Conservation (phyloP, 306 rosid species). For the Vicia faba region DNA sequence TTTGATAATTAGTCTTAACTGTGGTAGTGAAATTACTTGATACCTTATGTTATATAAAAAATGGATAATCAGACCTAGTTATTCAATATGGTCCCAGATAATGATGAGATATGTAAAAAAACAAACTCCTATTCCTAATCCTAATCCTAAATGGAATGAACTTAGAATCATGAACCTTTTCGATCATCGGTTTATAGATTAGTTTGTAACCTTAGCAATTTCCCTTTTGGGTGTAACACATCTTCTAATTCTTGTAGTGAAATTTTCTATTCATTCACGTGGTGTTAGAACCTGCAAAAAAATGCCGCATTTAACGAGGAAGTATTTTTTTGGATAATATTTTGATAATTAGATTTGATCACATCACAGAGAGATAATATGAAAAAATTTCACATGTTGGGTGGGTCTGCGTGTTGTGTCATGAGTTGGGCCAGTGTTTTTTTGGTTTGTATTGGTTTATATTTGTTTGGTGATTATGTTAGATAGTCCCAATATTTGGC, state of each 20-base stretch:
- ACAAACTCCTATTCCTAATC: background rate
- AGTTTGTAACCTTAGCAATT: background rate
- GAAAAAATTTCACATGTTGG: conserved; percentile 46
- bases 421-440: conserved; percentile 33
- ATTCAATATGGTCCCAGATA: background rate
- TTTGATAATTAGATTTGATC: no score
- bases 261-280: background rate
- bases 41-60: background rate
- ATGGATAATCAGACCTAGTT: background rate
- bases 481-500: no score
- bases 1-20: background rate
- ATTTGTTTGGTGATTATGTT: no score
- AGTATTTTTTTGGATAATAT: no score
- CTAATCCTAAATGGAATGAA: background rate
- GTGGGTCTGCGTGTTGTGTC: conserved; percentile 29
- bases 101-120: background rate
- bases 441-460: no score
- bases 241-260: background rate
- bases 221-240: background rate
- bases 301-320: no score
- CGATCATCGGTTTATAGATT: background rate
- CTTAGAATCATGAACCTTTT: background rate
- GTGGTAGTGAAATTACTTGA: background rate
- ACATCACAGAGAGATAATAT: no score
- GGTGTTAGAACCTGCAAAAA: background rate